A percentile compares a stretch with the other conserved stretches of the same genome.
Evolutionary conservation across 805 yeast genomes (phyloP).

Genomic region (Candida endomychidarum): DNA sequence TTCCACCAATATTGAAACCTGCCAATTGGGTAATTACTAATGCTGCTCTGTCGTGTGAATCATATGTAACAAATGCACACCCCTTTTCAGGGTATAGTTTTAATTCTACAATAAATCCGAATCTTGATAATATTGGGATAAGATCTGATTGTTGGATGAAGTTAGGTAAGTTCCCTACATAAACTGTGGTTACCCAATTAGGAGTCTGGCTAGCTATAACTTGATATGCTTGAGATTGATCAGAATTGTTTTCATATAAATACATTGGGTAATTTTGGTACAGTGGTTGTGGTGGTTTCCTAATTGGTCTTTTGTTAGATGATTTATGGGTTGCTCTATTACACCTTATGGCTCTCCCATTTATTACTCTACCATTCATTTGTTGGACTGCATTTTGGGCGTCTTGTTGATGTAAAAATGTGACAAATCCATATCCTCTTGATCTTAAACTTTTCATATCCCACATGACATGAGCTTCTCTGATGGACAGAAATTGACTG

Average conservation of each 20-base stretch:
- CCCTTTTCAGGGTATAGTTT: constrained; percentile 79
- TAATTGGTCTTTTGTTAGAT: constrained; percentile 16
- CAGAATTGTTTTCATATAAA: neutral
- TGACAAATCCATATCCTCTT: constrained; percentile 88
- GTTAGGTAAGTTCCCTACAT: constrained; percentile 82
- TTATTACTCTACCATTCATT: constrained; percentile 72
- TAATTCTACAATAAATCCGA: constrained; percentile 81
- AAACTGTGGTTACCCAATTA: constrained; percentile 81
- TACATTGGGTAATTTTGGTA: neutral
- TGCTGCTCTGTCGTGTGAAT: constrained; percentile 86
- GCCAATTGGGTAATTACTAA: constrained; percentile 77
- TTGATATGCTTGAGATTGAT: constrained; percentile 37
- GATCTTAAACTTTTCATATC: constrained; percentile 93
- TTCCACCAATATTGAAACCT: constrained; percentile 71
- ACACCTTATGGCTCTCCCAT: constrained; percentile 76
- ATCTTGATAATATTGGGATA: constrained; percentile 69
- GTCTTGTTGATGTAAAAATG: constrained; percentile 62
- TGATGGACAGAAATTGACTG: constrained; percentile 53
- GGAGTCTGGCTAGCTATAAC: constrained; percentile 76
- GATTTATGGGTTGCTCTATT: constrained; percentile 83
- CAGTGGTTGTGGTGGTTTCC: neutral
- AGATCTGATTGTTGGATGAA: constrained; percentile 71
- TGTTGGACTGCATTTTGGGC: constrained; percentile 71
- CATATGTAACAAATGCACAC: constrained; percentile 86
- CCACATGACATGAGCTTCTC: constrained; percentile 95